phyloP scores from a whole-genome alignment of 352 stramenopile genomes.

The Globisporangium megalacanthum region DNA sequence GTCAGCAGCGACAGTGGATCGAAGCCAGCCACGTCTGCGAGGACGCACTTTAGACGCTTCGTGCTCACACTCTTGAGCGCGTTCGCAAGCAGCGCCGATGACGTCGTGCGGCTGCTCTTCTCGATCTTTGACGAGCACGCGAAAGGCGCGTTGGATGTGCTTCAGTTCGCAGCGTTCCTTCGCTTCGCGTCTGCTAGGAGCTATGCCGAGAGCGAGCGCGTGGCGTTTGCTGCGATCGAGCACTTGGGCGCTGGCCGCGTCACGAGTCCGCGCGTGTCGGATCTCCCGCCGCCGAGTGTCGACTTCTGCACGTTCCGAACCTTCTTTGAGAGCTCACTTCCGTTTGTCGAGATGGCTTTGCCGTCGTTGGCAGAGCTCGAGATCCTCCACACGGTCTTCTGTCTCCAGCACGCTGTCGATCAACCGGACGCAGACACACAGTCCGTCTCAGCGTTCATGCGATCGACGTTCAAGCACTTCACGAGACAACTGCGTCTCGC shows the following conservation, averaged over 20 bases:
- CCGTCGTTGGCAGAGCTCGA: constrained; percentile 17
- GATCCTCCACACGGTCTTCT: constrained; percentile 20
- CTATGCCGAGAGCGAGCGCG: constrained; percentile 16
- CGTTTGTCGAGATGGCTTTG: not conserved
- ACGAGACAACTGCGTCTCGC: constrained; percentile 12
- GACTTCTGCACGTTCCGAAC: constrained; percentile 19
- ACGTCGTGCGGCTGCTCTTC: constrained; percentile 37
- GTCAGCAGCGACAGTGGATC: not conserved
- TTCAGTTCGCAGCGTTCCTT: constrained; percentile 19
- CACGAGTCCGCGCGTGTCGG: not conserved
- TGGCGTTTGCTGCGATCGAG: constrained; percentile 3
- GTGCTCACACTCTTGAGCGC: constrained; percentile 32
- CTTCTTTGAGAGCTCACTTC: constrained; percentile 9
- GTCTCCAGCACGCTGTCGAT: constrained; percentile 7
- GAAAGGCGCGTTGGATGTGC: constrained; percentile 18
- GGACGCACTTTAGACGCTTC: constrained; percentile 16
- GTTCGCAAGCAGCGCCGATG: constrained; percentile 15
- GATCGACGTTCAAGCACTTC: constrained; percentile 5
- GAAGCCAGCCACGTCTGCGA: not conserved
- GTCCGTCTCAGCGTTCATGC: not conserved
- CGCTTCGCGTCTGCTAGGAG: constrained; percentile 8
- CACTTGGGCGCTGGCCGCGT: constrained; percentile 4
- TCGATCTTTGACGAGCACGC: constrained; percentile 33
- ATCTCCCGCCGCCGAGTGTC: constrained; percentile 3
- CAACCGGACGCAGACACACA: not conserved